Evolutionary conservation across 1,139 yeast genomes (phyloP).

Genomic region (Pichia sp.): DNA sequence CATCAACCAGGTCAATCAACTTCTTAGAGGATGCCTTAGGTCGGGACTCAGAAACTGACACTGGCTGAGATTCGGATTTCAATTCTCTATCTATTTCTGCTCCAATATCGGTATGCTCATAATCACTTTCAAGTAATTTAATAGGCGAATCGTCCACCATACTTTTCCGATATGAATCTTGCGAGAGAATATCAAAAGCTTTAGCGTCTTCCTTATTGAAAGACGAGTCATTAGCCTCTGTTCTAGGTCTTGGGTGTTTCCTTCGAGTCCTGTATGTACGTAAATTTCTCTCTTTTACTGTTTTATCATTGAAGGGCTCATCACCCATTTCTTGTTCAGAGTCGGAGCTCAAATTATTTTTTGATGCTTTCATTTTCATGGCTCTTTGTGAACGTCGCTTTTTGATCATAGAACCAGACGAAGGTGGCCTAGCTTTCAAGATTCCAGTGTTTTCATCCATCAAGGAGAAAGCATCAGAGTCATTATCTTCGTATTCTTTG

Average conservation of each 20-base stretch:
- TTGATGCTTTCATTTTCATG: background rate
- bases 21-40: background rate
- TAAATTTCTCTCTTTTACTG: background rate
- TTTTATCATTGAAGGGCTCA: background rate
- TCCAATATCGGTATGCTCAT: background rate
- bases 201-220: background rate
- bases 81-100: constrained; percentile 6
- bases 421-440: background rate
- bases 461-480: background rate
- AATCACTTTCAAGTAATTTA: constrained; percentile 9
- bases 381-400: background rate
- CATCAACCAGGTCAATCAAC: constrained; percentile 2
- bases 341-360: background rate
- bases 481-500: background rate
- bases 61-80: background rate
- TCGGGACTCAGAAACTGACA: background rate
- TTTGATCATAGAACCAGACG: background rate
- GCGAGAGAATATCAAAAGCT: constrained; percentile 6
- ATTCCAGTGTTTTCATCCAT: background rate
- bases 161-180: constrained; percentile 9
- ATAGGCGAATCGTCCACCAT: constrained; percentile 5
- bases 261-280: background rate
- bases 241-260: background rate
- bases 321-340: background rate
- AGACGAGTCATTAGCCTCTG: background rate